These are phyloP conservation scores for Cercospora zeina DNA, from an alignment of 2,329 filamentous ascomycete genomes.

Conservation along the genomic window DNA sequence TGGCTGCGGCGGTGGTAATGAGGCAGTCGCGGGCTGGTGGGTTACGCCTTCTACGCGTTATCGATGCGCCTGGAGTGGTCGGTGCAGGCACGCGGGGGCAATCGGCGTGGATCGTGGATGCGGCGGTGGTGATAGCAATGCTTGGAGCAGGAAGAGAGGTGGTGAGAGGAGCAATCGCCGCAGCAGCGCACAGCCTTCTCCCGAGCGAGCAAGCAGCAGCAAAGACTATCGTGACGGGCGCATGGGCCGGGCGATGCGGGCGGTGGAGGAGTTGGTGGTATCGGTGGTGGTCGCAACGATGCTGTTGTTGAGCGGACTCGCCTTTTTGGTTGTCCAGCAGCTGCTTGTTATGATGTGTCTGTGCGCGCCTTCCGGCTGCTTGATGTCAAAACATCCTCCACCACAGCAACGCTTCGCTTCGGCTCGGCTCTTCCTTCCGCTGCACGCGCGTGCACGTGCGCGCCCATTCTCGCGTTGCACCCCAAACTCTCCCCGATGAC, in stretches of 20 bases:
- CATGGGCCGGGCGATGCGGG: not conserved
- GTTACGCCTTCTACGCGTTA: slow-evolving; percentile 4
- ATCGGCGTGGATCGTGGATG: not conserved
- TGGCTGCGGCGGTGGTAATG: slow-evolving; percentile 19
- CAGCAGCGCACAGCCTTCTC: slow-evolving; percentile 1
- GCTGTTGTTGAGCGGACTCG: not conserved
- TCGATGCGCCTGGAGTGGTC: slow-evolving; percentile 1
- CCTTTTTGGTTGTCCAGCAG: not conserved
- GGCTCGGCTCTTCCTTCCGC: slow-evolving; percentile 3
- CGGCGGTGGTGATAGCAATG: slow-evolving; percentile 6
- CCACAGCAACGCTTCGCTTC: slow-evolving; percentile 13
- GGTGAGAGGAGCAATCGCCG: slow-evolving; percentile 2
- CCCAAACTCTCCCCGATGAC: not conserved
- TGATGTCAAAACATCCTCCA: slow-evolving; percentile 5
- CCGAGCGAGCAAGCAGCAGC: slow-evolving; percentile 12
- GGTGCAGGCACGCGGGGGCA: not conserved
- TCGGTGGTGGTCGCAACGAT: not conserved
- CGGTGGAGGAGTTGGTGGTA: not conserved
- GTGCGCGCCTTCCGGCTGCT: slow-evolving; percentile 2
- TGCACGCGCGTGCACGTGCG: slow-evolving; percentile 9
- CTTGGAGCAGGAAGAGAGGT: not conserved
- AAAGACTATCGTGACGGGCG: slow-evolving; percentile 18
- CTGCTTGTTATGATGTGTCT: slow-evolving; percentile 13
- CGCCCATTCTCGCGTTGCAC: not conserved
- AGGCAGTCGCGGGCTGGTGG: slow-evolving; percentile 1